Evolutionary conservation across 225 moss, liverwort and hornwort genomes (phyloP).

Genomic region (Climacium dendroides): DNA sequence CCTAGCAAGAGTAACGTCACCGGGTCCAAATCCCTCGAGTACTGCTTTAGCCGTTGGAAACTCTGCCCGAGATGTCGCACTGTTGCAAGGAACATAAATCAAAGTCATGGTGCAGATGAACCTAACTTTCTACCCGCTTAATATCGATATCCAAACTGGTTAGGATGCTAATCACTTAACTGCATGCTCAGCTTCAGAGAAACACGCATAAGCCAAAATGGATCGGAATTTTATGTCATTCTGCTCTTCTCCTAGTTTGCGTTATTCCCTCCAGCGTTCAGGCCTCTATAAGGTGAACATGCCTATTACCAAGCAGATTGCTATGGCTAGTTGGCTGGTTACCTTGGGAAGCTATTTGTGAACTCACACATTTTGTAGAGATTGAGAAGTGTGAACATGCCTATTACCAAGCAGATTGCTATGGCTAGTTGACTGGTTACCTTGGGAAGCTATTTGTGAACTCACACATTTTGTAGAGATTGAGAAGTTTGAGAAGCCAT

Average conservation of each 20-base stretch:
- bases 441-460: not conserved
- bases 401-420: not conserved
- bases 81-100: constrained; percentile 14
- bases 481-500: not conserved
- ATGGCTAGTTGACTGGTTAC: not conserved
- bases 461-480: not conserved
- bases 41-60: constrained; percentile 75
- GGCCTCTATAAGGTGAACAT: not conserved
- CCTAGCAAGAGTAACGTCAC: constrained; percentile 55
- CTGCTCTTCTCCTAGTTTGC: not conserved
- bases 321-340: not conserved
- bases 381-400: not conserved
- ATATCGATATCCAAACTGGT: not conserved
- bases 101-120: not conserved
- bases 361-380: not conserved
- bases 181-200: not conserved
- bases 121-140: not conserved
- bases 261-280: not conserved
- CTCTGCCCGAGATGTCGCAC: constrained; percentile 67
- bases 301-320: not conserved
- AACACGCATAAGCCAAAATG: not conserved
- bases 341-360: not conserved
- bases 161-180: not conserved
- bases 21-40: constrained; percentile 73
- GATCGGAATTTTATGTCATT: not conserved